These are phyloP conservation scores for Lignosus rhinocerotis DNA, from an alignment of 1,284 basidiomycete genomes.

Conservation along the genomic window DNA sequence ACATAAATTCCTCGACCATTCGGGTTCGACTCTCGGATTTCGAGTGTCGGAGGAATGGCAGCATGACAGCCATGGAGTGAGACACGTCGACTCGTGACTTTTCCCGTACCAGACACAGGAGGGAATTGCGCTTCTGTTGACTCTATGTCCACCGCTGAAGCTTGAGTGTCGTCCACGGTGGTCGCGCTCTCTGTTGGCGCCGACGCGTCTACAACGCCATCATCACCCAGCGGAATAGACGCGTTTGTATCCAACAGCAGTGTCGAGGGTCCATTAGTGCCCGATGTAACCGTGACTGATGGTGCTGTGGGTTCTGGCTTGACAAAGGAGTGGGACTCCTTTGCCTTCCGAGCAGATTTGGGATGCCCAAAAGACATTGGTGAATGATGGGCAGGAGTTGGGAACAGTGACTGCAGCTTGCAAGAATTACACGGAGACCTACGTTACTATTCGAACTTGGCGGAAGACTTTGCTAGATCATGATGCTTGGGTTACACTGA, in stretches of 20 bases:
- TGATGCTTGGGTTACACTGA: not conserved
- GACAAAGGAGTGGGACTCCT: conserved; percentile 31
- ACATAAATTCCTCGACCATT: conserved; percentile 36
- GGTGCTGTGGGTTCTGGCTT: conserved; percentile 3
- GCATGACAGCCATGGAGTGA: conserved; percentile 19
- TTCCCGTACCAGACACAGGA: not conserved
- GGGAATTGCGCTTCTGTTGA: not conserved
- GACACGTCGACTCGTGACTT: conserved; percentile 2
- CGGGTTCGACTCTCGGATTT: conserved; percentile 21
- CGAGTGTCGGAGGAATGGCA: conserved; percentile 26
- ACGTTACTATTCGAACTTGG: not conserved
- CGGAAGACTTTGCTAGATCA: not conserved
- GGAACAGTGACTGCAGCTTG: not conserved
- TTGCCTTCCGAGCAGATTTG: conserved; percentile 29
- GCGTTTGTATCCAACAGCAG: too few species aligned
- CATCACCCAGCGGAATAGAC: too few species aligned
- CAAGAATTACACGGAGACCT: not conserved
- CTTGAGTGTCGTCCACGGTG: not conserved
- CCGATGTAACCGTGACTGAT: too few species aligned
- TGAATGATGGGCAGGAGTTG: too few species aligned
- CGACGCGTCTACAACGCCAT: too few species aligned
- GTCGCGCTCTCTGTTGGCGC: too few species aligned
- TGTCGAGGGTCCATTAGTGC: too few species aligned
- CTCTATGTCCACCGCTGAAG: not conserved
- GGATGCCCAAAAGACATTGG: conserved; percentile 37